Evolutionary conservation across 108 stramenopile species (phyloP), one percentile per base, ranked within the genome.

Genomic region (Stephanodiscus triporus): DNA sequence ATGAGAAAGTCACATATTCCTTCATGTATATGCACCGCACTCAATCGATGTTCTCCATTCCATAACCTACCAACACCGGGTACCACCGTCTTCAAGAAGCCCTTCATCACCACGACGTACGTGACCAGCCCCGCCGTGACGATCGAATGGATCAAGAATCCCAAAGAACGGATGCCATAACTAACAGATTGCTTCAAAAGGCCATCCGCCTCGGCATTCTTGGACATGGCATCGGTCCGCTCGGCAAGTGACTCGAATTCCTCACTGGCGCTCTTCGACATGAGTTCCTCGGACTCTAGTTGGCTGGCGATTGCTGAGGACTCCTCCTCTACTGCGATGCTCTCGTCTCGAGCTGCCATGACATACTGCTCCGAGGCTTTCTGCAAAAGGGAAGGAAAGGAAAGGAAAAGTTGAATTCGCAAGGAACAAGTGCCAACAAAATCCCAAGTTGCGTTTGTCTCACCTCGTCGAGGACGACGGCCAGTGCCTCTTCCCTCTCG

Each of bases 221-320:
- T 64, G 55, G 63, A 43, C 20, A 63, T 56, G 23, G 68, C 68
- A 70, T 57, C 32, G 11, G 63, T 6, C 29, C 63, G 63, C 17
- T 70, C 63, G 20, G 53, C 58, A 26, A 70, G 38, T 30, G 76
- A 63, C 26, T 69, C 56, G 48, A 77, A 69, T 50, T 77, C 76
- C 65, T 77, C 76, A 8, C 62, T 61, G 1, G 76, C 62, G 43
- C 76, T 77, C 49, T 69, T 20, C 7, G 49, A 51, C 16, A 77
- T n/a, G 10, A 42, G 43, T 34, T 70, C 76, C 42, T 70, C 63
- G 20, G 76, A 64, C 61, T 77, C 60, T 3, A 59, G 9, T 50
- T 70, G 68, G 37, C 59, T 43, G 48, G 45, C 23, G 16, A 65
- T 36, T 1, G 76, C 51, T 16, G 55, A 69, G 0, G 24, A 26